Conservation (phyloP, 176 grass and related monocot genomes). For the Juncus inflexus region DNA sequence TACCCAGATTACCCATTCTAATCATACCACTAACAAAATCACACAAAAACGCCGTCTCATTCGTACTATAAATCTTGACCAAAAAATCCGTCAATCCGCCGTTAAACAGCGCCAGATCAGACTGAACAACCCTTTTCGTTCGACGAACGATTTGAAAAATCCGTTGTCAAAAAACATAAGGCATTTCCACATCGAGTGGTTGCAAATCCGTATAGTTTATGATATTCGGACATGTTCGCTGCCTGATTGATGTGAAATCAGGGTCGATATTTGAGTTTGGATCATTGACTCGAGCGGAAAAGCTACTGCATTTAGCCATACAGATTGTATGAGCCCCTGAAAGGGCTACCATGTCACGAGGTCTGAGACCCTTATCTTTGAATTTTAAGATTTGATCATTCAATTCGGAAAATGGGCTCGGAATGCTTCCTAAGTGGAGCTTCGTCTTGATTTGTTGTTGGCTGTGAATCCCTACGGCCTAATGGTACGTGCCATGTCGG, state of each 20-base stretch:
- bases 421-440: constrained; percentile 15
- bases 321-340: constrained; percentile 34
- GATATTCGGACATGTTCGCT: constrained; percentile 16
- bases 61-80: constrained; percentile 20
- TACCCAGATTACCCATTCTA: constrained; percentile 32
- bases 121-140: constrained; percentile 30
- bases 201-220: constrained; percentile 23
- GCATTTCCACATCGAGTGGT: constrained; percentile 16
- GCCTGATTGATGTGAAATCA: not conserved
- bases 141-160: constrained; percentile 29
- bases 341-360: constrained; percentile 19
- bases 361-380: constrained; percentile 22
- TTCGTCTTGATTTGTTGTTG: constrained; percentile 3
- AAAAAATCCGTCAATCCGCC: constrained; percentile 15
- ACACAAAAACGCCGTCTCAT: not conserved
- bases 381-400: constrained; percentile 18
- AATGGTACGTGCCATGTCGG: constrained; percentile 19
- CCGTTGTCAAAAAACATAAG: constrained; percentile 6
- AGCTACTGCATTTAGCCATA: constrained; percentile 21
- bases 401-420: constrained; percentile 17
- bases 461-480: constrained; percentile 23
- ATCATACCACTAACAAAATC: constrained; percentile 32
- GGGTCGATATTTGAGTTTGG: constrained; percentile 19
- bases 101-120: constrained; percentile 27
- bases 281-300: constrained; percentile 22